Conservation (phyloP, 768 basidiomycete genomes). For the Baorangia bicolor region DNA sequence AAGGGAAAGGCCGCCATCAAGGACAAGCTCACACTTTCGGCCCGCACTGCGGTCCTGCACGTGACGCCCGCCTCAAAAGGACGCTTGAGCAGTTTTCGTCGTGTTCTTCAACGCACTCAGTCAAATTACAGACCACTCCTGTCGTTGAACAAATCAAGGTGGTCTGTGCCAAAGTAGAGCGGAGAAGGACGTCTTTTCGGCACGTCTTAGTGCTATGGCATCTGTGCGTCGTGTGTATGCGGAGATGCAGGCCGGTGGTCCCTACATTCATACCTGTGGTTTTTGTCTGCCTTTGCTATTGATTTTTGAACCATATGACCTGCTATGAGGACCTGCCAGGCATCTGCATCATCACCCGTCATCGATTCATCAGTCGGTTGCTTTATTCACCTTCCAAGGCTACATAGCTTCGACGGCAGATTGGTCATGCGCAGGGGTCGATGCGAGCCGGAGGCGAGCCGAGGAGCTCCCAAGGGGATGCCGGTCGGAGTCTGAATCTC, state of each 20-base stretch:
- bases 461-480: too few species aligned
- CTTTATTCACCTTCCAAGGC: too few species aligned
- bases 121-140: constrained; percentile 32
- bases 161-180: constrained; percentile 39
- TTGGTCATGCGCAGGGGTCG: too few species aligned
- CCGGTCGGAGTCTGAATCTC: too few species aligned
- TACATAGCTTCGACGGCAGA: too few species aligned
- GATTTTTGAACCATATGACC: not conserved
- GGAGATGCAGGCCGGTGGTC: constrained; percentile 33
- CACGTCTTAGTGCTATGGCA: constrained; percentile 32
- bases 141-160: constrained; percentile 12
- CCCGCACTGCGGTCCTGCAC: constrained; percentile 36
- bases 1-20: too few species aligned
- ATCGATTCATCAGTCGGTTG: too few species aligned
- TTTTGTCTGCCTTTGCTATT: not conserved
- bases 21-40: too few species aligned
- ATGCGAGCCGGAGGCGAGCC: too few species aligned
- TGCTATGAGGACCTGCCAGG: not conserved
- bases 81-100: not conserved
- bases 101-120: constrained; percentile 31
- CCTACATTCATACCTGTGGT: constrained; percentile 16
- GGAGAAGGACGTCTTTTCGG: constrained; percentile 25
- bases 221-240: constrained; percentile 19
- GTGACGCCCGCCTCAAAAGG: constrained; percentile 4
- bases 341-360: too few species aligned